Base-by-base conservation (phyloP, 192 early-diverging fungal genomes). In the Radiomyces spectabilis region DNA sequence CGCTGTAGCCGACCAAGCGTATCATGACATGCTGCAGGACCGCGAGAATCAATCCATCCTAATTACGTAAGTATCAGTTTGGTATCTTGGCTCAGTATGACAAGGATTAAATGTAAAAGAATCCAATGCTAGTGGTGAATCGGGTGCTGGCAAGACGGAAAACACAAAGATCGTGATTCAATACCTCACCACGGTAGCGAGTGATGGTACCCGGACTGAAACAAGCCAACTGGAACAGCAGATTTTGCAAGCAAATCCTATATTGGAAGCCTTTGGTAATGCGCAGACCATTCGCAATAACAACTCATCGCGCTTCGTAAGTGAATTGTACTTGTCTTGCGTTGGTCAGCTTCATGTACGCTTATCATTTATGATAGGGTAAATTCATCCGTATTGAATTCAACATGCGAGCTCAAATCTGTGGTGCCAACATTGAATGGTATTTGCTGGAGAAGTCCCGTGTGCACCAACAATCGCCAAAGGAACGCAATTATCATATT, bases 341-440 rank as follows among this genome's bases (percentile, higher is more conserved):
- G n/a, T n/a, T n/a, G n/a, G n/a, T n/a, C n/a, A n/a, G n/a, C n/a
- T 13, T 15, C 32, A 4, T 5, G 39, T 22, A 27, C 41, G 10
- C 25, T 24, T 21, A 31, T 43, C 34, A n/a, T 41, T 16, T n/a
- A n/a, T n/a, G 31, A 0, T 52, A 77, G 81, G 94, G 96, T 44
- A 99, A 99, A 76, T 99, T 97, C 71, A 96, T 99, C 62, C 83
- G 94, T 18, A 94, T 99, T 72, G 95, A 95, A 69, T 99, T 99
- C 74, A 94, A 85, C 43, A 72, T 77, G 50, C 61, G 65, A 13
- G 91, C 89, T 4, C 83, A 86, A 52, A 97, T 97, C 53, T 86
- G 88, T 35, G 94, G 96, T 42, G 94, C 92, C 26, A 94, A 95
- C 65, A 96, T 99, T 68, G 91, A 97, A 59, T 81, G 94, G 72